Percentiles rank a stretch among this genome's conserved stretches.
phyloP scores from a whole-genome alignment of 192 early-diverging fungal species.

The Chytriomyces sp. region DNA sequence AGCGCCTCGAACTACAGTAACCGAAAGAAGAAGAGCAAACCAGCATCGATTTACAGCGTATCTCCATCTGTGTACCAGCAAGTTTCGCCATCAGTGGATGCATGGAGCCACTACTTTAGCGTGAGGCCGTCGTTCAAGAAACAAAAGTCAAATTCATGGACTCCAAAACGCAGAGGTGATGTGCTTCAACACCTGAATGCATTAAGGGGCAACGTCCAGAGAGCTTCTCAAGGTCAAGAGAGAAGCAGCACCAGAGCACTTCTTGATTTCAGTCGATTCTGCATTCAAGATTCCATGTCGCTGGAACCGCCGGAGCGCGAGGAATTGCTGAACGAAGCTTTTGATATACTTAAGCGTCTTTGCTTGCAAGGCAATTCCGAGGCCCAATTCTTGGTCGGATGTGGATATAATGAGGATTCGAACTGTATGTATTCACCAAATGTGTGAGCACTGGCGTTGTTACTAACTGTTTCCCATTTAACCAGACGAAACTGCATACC shows the following conservation, averaged over 20 bases:
- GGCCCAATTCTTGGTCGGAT: constrained; percentile 54
- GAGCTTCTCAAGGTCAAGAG: constrained; percentile 3
- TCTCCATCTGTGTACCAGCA: neutral
- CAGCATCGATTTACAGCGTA: neutral
- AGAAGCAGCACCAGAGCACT: neutral
- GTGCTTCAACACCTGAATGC: neutral
- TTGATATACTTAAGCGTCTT: constrained; percentile 68
- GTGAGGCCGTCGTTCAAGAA: constrained; percentile 24
- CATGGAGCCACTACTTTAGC: constrained; percentile 13
- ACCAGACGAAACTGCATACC: constrained; percentile 25
- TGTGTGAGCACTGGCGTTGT: neutral
- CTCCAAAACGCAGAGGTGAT: neutral
- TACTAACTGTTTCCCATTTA: neutral
- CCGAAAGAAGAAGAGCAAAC: neutral
- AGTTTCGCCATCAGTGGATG: neutral
- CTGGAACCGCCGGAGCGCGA: constrained; percentile 23
- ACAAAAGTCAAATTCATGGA: neutral
- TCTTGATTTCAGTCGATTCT: constrained; percentile 23
- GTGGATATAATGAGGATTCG: constrained; percentile 49
- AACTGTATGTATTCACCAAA: constrained; percentile 43
- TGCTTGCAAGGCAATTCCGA: constrained; percentile 67
- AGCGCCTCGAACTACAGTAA: constrained; percentile 20
- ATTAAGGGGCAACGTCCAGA: constrained; percentile 1
- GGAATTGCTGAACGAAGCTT: constrained; percentile 66
- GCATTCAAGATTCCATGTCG: constrained; percentile 24